These are phyloP conservation scores for Ordospora colligata DNA, from an alignment of 371 early-diverging fungal species.

Conservation along the genomic window DNA sequence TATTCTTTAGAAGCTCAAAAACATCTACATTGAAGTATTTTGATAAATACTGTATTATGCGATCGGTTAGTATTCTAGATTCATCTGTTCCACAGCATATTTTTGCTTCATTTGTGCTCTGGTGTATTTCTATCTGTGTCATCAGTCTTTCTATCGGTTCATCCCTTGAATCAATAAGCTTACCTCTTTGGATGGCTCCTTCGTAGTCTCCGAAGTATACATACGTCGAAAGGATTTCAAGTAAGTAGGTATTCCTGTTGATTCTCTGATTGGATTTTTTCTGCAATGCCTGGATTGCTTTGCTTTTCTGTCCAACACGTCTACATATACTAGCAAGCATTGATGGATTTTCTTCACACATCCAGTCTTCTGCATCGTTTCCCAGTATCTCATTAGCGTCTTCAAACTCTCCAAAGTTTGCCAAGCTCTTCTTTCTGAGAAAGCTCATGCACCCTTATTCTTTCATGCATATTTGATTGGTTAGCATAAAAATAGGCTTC, in stretches of 20 bases:
- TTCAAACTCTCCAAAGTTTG: background rate
- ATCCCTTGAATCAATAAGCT: background rate
- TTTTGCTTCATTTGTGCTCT: background rate
- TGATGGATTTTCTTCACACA: background rate
- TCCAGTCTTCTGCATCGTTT: background rate
- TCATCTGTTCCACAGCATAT: background rate
- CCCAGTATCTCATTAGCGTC: background rate
- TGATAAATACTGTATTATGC: background rate
- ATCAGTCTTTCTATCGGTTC: background rate
- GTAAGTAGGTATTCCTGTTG: background rate
- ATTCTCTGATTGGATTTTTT: background rate
- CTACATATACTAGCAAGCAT: background rate
- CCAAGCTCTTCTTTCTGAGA: background rate
- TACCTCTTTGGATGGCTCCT: conserved; percentile 18
- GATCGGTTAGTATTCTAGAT: background rate
- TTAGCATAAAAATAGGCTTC: background rate
- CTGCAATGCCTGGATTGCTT: conserved; percentile 5
- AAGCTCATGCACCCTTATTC: background rate
- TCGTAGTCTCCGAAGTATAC: conserved; percentile 26
- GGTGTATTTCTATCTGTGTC: background rate
- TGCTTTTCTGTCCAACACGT: background rate
- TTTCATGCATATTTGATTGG: background rate
- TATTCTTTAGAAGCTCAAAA: background rate
- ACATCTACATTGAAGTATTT: background rate
- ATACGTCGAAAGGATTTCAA: conserved; percentile 31